Base-by-base conservation (phyloP, 2,329 filamentous ascomycete genomes). In the Cyanodermella asteris region DNA sequence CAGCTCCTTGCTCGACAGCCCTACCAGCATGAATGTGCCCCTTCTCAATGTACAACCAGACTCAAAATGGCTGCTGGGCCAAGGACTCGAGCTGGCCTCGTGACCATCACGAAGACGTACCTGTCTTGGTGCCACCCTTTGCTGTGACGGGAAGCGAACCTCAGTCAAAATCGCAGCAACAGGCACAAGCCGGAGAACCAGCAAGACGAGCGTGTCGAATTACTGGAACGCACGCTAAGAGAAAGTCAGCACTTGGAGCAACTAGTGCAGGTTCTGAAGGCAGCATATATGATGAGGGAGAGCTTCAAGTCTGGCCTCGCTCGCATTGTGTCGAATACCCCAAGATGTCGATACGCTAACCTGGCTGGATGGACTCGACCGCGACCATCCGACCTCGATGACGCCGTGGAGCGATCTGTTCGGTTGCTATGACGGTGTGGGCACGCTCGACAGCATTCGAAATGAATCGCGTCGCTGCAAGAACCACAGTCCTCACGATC, bases 281-380 rank as follows among this genome's bases (percentile, higher is more conserved):
- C 80, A 30, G 80, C 84, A 5, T 93, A 91, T 48, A 93, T 93
- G 84, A 72, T 84, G 27, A 70, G 84, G 29, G 80, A 93, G 52
- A 76, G 76, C 2, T 75, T 65, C 44, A 80, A 87, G 44, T 64
- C 75, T 27, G 76, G 84, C 34, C 63, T 93, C 24, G 82, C 84
- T 7, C 69, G 81, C 25, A 78, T 76, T 14, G 73, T 93, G 23
- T 78, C 80, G 18, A 75, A 82, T 13, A 60, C 84, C 21, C 77
- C 80, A 16, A 81, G 84, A 40, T 56, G 94, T 22, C 72, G 67
- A 44, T 93, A 87, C 45, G 72, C 91, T 36, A 84, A 94, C 47
- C 61, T 94, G 6, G n/a, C 84, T 84, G 4, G 75, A 87, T 35
- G 82, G 80, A 24, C 66, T 91, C 45, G 93, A 72, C 50, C 67